Base-by-base conservation (phyloP, 2,329 filamentous ascomycete species). In the Ceratocystis destructans region DNA sequence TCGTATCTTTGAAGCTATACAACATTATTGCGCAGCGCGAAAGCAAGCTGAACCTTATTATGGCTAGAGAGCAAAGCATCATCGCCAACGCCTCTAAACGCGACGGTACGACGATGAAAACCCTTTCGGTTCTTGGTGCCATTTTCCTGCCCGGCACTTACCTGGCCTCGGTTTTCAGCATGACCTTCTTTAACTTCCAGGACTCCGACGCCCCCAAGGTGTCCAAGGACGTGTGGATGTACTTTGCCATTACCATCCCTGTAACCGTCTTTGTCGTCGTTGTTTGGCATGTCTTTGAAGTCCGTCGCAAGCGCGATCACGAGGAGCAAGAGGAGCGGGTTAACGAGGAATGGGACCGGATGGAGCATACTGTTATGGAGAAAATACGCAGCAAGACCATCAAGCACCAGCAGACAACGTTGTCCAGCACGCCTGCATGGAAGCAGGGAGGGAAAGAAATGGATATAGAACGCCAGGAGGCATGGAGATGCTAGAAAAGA, bases 1-100 rank as follows among this genome's bases (percentile, higher is more conserved):
- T 15, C 28, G 8, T 12, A 15, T 33, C 5, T 66, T 41, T 41
- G 37, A 15, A 85, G 83, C 75, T 87, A 6, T 86, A 86, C 73
- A 86, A 86, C 73, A 83, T 86, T 73, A 85, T 86, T 72, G 82
- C 83, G 3, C 83, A 86, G 74, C 82, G 83, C 64, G 84, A 86
- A 72, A 83, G 82, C 4, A 82, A 84, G 68, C 78, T 87, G 66
- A 85, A 84, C 70, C 80, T 87, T 62, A 79, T 85, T 72, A 86
- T 84, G 73, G 82, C 83, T 6, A 80, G 79, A 68, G 82, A 84
- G 70, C 83, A 85, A 73, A 78, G 82, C 20, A 77, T 82, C 31
- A 78, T 85, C 66, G 82, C 82, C 2, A 80, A 85, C 71, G 81
- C 81, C 15, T 82, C 81, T 71, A 85, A 85, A 73, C 78, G 83